A percentile compares a stretch with the other conserved stretches of the same genome.
Conservation (phyloP, 2,329 filamentous ascomycete genomes). For the Xylaria sp. region DNA sequence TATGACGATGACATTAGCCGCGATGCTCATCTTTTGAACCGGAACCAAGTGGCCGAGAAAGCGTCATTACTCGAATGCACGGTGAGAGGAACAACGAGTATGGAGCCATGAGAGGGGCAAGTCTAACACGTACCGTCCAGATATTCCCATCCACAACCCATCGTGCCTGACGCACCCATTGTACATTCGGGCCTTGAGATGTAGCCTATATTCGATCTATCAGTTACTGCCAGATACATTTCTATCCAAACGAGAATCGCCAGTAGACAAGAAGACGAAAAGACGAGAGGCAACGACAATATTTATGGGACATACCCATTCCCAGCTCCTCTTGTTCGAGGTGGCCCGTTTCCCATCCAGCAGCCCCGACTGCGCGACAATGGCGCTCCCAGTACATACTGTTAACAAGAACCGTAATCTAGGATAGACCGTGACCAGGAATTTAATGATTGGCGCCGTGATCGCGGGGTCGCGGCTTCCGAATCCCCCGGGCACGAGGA, state of each 20-base stretch:
- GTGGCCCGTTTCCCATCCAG: slow-evolving; percentile 67
- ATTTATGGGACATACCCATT: slow-evolving; percentile 43
- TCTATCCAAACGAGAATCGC: background rate
- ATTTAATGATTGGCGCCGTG: slow-evolving; percentile 48
- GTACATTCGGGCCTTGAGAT: slow-evolving; percentile 53
- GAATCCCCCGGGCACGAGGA: slow-evolving; percentile 69
- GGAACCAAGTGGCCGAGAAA: background rate
- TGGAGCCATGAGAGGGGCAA: background rate
- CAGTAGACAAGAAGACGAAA: too few species aligned
- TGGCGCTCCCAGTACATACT: slow-evolving; percentile 68
- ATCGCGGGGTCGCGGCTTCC: slow-evolving; percentile 51
- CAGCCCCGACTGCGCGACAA: slow-evolving; percentile 64
- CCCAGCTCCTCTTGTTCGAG: slow-evolving; percentile 68
- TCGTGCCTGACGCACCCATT: slow-evolving; percentile 66
- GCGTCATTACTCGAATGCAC: background rate
- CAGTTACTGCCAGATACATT: background rate
- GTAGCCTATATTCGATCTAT: slow-evolving; percentile 39
- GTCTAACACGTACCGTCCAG: slow-evolving; percentile 53
- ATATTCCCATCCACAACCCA: slow-evolving; percentile 71
- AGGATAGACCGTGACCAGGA: slow-evolving; percentile 52
- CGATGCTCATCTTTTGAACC: background rate
- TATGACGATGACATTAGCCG: slow-evolving; percentile 1
- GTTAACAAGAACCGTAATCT: slow-evolving; percentile 63
- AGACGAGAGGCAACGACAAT: background rate
- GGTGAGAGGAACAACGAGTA: too few species aligned